phyloP scores from a whole-genome alignment of 805 yeast genomes.

The Candida michaelii region DNA sequence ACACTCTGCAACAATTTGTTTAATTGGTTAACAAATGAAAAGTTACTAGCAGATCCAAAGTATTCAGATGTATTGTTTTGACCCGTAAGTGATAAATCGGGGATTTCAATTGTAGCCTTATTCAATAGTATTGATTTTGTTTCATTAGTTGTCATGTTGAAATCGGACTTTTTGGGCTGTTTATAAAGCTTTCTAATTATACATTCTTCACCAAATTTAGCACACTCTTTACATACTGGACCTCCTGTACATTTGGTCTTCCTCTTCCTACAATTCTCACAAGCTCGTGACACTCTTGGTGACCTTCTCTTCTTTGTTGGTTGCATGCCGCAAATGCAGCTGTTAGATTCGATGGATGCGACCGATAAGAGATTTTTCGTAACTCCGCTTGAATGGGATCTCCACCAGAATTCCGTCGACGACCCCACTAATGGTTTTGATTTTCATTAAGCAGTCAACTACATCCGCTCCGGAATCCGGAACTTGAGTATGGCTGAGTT shows the following conservation, averaged over 20 bases:
- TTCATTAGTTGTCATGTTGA: background rate
- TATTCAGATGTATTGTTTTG: conserved; percentile 14
- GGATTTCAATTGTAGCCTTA: conserved; percentile 9
- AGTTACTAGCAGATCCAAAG: conserved; percentile 24
- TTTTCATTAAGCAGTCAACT: too few species aligned
- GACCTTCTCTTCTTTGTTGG: conserved; percentile 6
- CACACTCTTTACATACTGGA: conserved; percentile 15
- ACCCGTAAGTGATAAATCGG: conserved; percentile 9
- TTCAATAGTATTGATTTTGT: background rate
- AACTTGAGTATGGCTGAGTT: too few species aligned
- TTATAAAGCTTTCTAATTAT: conserved; percentile 10
- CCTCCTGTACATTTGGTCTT: conserved; percentile 15
- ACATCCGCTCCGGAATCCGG: too few species aligned
- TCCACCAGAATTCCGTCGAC: too few species aligned
- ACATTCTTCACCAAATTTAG: conserved; percentile 18
- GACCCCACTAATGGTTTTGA: too few species aligned
- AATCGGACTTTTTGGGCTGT: conserved; percentile 1
- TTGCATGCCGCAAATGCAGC: conserved; percentile 1
- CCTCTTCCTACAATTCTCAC: conserved; percentile 17
- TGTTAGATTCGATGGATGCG: background rate
- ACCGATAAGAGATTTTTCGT: background rate
- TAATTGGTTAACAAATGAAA: conserved; percentile 22
- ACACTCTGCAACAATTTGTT: conserved; percentile 16
- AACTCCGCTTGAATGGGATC: background rate
- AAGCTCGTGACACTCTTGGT: conserved; percentile 12